Percentiles rank a stretch among this genome's conserved stretches.
Conservation (phyloP, 352 stramenopile species). For the Phytopythium kandeliae region DNA sequence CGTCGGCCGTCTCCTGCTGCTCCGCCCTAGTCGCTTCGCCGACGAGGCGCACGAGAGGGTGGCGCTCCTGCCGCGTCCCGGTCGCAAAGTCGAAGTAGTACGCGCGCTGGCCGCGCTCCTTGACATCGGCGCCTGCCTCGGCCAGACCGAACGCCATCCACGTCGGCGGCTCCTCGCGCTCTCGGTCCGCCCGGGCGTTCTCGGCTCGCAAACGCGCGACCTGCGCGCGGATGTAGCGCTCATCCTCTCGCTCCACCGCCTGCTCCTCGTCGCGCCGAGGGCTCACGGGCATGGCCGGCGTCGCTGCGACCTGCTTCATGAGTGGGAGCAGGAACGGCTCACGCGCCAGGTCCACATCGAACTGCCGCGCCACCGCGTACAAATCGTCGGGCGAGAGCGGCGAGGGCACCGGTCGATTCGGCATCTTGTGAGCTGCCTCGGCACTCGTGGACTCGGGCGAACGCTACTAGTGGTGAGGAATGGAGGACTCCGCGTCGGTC, state of each 20-base stretch:
- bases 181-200: constrained; percentile 10
- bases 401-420: background rate
- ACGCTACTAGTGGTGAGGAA: too few species aligned
- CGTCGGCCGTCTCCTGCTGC: constrained; percentile 1
- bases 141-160: constrained; percentile 58
- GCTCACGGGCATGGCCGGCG: constrained; percentile 33
- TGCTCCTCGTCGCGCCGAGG: constrained; percentile 9
- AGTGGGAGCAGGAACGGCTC: constrained; percentile 49
- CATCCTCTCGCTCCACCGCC: constrained; percentile 14
- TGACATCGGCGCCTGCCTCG: background rate
- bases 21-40: constrained; percentile 13
- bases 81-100: constrained; percentile 68
- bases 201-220: constrained; percentile 30
- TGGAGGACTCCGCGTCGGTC: too few species aligned
- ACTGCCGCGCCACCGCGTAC: constrained; percentile 27
- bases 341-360: constrained; percentile 33
- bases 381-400: constrained; percentile 38
- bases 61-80: constrained; percentile 19
- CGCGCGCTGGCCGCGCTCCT: constrained; percentile 4
- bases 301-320: constrained; percentile 41
- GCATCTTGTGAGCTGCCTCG: background rate
- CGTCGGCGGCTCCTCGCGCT: constrained; percentile 6
- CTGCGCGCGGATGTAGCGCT: constrained; percentile 45
- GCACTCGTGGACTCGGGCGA: too few species aligned
- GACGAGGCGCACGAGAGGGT: constrained; percentile 29